Base-by-base conservation (phyloP, 257 asterid species). In the Solanum sparsipilum region DNA sequence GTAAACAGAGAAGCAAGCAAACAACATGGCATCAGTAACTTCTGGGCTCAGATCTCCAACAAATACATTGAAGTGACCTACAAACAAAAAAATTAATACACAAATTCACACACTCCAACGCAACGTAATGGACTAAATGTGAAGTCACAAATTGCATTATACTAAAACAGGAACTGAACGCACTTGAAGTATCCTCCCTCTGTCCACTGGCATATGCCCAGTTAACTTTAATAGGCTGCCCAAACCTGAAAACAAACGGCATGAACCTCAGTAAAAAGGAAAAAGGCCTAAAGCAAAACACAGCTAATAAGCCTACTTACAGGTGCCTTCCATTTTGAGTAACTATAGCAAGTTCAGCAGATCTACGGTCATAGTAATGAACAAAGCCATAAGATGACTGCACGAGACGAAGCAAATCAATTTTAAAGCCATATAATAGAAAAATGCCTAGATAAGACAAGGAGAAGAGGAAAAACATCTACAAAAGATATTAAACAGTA, bases 21-120 rank as follows among this genome's bases (percentile, higher is more conserved):
- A 93, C 90, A 96, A 84, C 96, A 93, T 96, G 90, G 98, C 98
- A 94, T 96, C 98, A 72, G 98, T 96, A 90, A 96, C 99, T 93
- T 96, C 99, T 20, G 98, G 95, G 89, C 99, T 95, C 81, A 96
- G 96, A 92, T 97, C 99, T 75, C 99, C 99, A 88, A 97, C 98
- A 93, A 97, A 97, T 85, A 96, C 92, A 91, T 96, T 95, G 92
- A 60, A 96, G 88, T 97, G 99, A 87, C 96, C 99, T 97, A 88
- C 79, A 88, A 23, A 86, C 7, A 48, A 31, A 21, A 29, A 29
- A 31, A 16, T 10, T 16, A 46, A 25, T 48, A 48, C 44, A 79
- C 39, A 44, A 44, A 79, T 82, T 48, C 67, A 27, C 25, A 27
- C 32, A 48, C 65, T 44, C 41, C 44, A 9, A 48, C 12, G 11